Conservation (phyloP, 163 green algal genomes). For the Volvox carteri region DNA sequence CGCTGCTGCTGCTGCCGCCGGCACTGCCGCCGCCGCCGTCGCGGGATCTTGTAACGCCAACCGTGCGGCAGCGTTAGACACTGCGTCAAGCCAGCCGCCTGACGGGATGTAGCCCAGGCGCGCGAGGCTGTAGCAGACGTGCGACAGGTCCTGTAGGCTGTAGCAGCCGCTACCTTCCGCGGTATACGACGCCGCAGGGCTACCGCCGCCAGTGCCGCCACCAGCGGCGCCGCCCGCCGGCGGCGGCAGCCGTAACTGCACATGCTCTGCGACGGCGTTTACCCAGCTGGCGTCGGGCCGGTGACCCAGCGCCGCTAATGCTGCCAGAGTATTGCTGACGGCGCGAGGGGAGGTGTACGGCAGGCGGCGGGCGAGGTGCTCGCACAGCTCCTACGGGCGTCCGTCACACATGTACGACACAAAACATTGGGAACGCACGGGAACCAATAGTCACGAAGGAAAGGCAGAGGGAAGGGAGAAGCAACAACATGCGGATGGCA, state of each 20-base stretch:
- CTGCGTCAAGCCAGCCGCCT: background rate
- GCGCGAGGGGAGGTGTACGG: constrained; percentile 2
- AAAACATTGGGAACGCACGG: background rate
- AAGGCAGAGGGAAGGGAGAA: background rate
- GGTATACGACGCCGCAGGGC: background rate
- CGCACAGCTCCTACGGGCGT: constrained; percentile 15
- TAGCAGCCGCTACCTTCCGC: background rate
- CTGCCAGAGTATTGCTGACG: constrained; percentile 23
- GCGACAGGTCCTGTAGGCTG: constrained; percentile 5
- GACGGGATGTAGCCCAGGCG: background rate
- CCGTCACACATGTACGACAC: too few relatives aligned
- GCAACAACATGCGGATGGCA: too few relatives aligned
- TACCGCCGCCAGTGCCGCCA: background rate
- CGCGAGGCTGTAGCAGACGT: constrained; percentile 10
- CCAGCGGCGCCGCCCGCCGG: background rate
- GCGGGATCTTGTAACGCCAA: background rate
- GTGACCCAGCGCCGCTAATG: constrained; percentile 18
- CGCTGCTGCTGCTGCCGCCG: background rate
- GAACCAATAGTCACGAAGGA: background rate
- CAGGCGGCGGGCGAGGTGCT: constrained; percentile 11
- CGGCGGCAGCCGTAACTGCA: background rate
- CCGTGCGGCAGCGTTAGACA: background rate
- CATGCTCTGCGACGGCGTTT: background rate
- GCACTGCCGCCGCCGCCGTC: background rate
- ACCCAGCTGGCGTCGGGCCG: background rate